A percentile compares a stretch with the other conserved stretches of the same genome.
phyloP scores from a whole-genome alignment of 1,139 yeast genomes.

The Blastobotrys aristatus region DNA sequence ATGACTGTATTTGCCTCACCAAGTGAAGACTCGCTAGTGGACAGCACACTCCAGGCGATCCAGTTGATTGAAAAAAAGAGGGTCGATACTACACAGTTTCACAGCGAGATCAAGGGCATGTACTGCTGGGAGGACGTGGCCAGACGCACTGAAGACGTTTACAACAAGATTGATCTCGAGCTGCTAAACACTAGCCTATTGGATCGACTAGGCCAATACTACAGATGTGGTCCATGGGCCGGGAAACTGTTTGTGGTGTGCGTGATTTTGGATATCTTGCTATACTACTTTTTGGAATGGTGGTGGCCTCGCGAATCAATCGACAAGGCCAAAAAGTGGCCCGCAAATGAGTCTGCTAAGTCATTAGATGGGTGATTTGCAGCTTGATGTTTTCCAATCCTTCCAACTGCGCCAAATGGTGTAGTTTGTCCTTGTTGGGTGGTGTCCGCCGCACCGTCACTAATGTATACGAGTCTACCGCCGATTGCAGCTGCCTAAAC shows the following conservation, averaged over 20 bases:
- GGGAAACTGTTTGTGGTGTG: constrained; percentile 76
- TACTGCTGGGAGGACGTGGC: constrained; percentile 95
- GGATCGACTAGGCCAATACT: constrained; percentile 53
- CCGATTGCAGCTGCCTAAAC: constrained; percentile 5
- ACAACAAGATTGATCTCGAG: constrained; percentile 46
- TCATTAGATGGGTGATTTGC: constrained; percentile 9
- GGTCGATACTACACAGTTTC: constrained; percentile 72
- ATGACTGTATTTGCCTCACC: constrained; percentile 94
- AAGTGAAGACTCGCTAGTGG: constrained; percentile 71
- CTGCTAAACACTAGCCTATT: constrained; percentile 48
- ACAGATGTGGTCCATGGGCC: constrained; percentile 77
- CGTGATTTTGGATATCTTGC: constrained; percentile 70
- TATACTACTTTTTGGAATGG: constrained; percentile 61
- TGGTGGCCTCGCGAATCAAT: constrained; percentile 62
- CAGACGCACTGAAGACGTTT: constrained; percentile 74
- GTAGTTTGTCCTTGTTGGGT: constrained; percentile 1
- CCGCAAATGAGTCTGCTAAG: constrained; percentile 28
- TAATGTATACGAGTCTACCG: constrained; percentile 1
- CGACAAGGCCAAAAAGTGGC: constrained; percentile 79
- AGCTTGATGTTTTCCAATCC: constrained; percentile 6
- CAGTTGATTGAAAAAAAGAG: constrained; percentile 48
- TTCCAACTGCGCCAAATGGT: constrained; percentile 9
- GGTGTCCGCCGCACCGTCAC: constrained; percentile 2
- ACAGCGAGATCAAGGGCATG: constrained; percentile 70
- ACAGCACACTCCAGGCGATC: constrained; percentile 64